A percentile compares a stretch with the other conserved stretches of the same genome.
These are phyloP conservation scores for Hypoxylon sp. DNA, from an alignment of 2,329 filamentous ascomycete species.

Conservation along the genomic window DNA sequence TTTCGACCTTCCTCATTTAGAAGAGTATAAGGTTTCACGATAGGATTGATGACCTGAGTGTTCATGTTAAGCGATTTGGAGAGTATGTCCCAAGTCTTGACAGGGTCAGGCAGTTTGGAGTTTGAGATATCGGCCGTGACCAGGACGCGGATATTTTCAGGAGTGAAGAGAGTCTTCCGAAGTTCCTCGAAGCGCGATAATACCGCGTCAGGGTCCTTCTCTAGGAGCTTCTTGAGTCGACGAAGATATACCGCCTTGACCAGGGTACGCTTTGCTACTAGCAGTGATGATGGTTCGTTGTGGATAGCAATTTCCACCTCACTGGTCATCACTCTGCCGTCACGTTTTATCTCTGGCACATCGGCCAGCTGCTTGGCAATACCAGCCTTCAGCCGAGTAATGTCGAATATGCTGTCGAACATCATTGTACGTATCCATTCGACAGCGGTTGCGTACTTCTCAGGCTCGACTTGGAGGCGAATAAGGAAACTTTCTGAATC, in stretches of 20 bases:
- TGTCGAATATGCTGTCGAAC: constrained; percentile 90
- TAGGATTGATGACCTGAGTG: constrained; percentile 72
- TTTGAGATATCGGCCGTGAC: constrained; percentile 82
- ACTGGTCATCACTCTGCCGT: constrained; percentile 77
- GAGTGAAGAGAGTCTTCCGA: constrained; percentile 81
- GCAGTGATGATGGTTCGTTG: constrained; percentile 80
- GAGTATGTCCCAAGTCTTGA: constrained; percentile 82
- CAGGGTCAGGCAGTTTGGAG: constrained; percentile 77
- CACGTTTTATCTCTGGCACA: constrained; percentile 91
- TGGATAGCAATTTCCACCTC: constrained; percentile 84
- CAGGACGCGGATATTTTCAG: constrained; percentile 87
- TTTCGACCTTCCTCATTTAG: constrained; percentile 81
- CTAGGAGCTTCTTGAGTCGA: constrained; percentile 84
- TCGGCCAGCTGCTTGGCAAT: constrained; percentile 89
- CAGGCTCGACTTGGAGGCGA: constrained; percentile 86
- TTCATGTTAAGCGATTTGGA: constrained; percentile 64
- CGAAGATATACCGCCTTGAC: constrained; percentile 91
- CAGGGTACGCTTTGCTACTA: constrained; percentile 83
- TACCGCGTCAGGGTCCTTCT: constrained; percentile 81
- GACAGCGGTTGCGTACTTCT: constrained; percentile 87
- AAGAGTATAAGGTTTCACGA: constrained; percentile 78
- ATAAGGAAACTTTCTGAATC: constrained; percentile 87
- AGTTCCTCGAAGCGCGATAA: constrained; percentile 84
- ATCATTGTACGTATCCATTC: constrained; percentile 88
- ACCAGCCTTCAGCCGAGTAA: constrained; percentile 72